Evolutionary conservation across 345 rosid genomes (phyloP).

Genomic region (Bruguiera parviflora): DNA sequence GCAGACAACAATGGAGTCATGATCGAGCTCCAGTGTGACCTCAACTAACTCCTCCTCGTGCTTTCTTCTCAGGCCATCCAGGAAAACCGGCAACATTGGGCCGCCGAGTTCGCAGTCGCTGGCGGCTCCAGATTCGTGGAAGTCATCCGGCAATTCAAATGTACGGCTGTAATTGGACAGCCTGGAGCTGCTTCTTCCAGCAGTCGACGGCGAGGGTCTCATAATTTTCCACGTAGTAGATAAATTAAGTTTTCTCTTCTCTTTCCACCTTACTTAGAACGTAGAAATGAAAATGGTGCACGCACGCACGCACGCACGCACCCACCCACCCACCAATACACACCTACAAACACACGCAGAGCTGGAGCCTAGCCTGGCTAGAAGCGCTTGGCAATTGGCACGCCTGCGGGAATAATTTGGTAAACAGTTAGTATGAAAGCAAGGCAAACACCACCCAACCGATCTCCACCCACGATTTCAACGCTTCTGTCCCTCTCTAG

Average conservation of each 20-base stretch:
- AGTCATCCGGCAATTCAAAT: conserved; percentile 50
- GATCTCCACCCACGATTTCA: conserved; percentile 52
- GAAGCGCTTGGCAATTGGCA: background rate
- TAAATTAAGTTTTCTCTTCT: background rate
- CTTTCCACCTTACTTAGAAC: background rate
- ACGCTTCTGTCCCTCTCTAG: conserved; percentile 38
- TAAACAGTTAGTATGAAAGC: conserved; percentile 13
- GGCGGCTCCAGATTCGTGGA: conserved; percentile 11
- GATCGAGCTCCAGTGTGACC: conserved; percentile 70
- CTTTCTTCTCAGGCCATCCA: conserved; percentile 49
- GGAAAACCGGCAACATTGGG: conserved; percentile 82
- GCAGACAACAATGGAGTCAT: conserved; percentile 62
- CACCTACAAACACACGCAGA: background rate
- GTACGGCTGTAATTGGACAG: conserved; percentile 47
- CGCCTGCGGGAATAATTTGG: background rate
- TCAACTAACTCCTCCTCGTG: conserved; percentile 59
- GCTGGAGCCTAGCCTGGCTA: background rate
- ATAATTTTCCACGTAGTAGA: background rate
- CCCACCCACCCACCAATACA: too few relatives aligned
- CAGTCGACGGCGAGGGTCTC: conserved; percentile 39
- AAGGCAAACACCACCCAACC: conserved; percentile 69
- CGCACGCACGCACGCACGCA: background rate
- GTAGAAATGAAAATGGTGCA: background rate
- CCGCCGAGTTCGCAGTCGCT: conserved; percentile 48
- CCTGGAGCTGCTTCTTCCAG: conserved; percentile 44